phyloP scores from a whole-genome alignment of 352 stramenopile genomes.

The Pythium scleroteichum region DNA sequence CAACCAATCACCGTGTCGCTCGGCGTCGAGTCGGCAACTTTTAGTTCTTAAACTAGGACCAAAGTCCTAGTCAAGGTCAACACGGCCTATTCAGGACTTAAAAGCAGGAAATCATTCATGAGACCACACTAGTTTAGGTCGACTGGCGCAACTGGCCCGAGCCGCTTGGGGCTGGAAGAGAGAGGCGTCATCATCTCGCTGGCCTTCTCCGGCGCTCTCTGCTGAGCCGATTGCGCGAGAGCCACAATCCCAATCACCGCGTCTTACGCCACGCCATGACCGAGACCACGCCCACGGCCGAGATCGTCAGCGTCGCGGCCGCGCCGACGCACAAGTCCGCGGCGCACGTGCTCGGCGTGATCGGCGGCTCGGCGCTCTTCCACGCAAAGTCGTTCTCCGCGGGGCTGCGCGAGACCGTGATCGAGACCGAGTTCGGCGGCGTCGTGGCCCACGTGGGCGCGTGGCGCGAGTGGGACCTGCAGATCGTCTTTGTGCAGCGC shows the following conservation, averaged over 20 bases:
- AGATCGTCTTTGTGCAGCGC: conserved; percentile 86
- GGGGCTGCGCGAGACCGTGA: conserved; percentile 49
- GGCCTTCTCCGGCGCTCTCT: background rate
- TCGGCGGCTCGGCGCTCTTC: conserved; percentile 86
- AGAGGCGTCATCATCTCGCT: too few relatives aligned
- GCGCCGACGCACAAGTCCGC: background rate
- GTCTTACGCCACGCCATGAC: background rate
- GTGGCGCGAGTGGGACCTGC: conserved; percentile 46
- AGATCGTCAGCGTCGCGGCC: background rate
- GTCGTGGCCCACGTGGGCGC: conserved; percentile 62
- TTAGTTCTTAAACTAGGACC: conserved; percentile 5
- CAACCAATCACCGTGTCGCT: conserved; percentile 4
- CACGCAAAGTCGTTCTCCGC: conserved; percentile 71
- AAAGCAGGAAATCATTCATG: conserved; percentile 2
- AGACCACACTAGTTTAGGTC: background rate
- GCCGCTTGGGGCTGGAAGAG: too few relatives aligned
- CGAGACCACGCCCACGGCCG: background rate
- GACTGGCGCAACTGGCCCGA: too few relatives aligned
- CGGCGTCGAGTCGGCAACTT: background rate
- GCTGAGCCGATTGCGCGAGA: background rate
- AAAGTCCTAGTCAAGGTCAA: background rate
- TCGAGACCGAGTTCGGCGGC: conserved; percentile 63
- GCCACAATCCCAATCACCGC: conserved; percentile 4
- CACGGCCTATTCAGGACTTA: too few relatives aligned
- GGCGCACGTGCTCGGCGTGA: conserved; percentile 75